phyloP scores from a whole-genome alignment of 805 yeast species.

The Yarrowia osloensis region DNA sequence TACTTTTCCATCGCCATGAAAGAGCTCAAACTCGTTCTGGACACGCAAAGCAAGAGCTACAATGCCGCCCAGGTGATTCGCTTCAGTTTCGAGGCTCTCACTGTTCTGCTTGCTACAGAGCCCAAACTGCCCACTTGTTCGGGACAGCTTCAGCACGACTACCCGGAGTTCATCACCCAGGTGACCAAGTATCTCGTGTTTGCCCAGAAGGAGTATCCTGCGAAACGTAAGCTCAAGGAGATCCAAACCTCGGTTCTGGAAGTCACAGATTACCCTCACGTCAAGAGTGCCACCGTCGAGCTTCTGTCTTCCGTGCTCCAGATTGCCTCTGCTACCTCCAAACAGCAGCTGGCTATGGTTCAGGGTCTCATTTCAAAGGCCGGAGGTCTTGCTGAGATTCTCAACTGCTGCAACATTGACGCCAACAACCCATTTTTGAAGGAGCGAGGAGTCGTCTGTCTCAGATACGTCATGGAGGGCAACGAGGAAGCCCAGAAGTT shows the following conservation, averaged over 20 bases:
- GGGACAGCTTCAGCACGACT: slow-evolving; percentile 15
- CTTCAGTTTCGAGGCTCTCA: background rate
- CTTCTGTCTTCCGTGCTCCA: slow-evolving; percentile 17
- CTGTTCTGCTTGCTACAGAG: background rate
- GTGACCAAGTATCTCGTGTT: background rate
- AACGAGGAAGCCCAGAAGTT: slow-evolving; percentile 74
- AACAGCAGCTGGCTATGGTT: slow-evolving; percentile 41
- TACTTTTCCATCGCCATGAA: slow-evolving; percentile 18
- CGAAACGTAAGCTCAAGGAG: slow-evolving; percentile 10
- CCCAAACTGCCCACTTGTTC: slow-evolving; percentile 6
- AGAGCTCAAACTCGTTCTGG: slow-evolving; percentile 12
- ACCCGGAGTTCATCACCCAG: slow-evolving; percentile 14
- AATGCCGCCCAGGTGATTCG: slow-evolving; percentile 2
- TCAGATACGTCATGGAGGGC: slow-evolving; percentile 63
- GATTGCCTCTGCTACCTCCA: background rate
- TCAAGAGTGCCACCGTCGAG: slow-evolving; percentile 18
- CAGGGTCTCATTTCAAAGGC: slow-evolving; percentile 68
- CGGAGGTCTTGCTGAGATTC: slow-evolving; percentile 69
- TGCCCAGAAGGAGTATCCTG: slow-evolving; percentile 13
- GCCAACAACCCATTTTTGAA: slow-evolving; percentile 71
- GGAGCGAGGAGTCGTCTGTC: slow-evolving; percentile 79
- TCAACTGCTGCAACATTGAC: slow-evolving; percentile 84
- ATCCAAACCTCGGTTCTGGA: background rate
- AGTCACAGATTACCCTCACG: slow-evolving; percentile 18
- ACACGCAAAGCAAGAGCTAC: background rate